Base-by-base conservation (phyloP, 805 yeast genomes). In the Kockiozyma suomiensis region DNA sequence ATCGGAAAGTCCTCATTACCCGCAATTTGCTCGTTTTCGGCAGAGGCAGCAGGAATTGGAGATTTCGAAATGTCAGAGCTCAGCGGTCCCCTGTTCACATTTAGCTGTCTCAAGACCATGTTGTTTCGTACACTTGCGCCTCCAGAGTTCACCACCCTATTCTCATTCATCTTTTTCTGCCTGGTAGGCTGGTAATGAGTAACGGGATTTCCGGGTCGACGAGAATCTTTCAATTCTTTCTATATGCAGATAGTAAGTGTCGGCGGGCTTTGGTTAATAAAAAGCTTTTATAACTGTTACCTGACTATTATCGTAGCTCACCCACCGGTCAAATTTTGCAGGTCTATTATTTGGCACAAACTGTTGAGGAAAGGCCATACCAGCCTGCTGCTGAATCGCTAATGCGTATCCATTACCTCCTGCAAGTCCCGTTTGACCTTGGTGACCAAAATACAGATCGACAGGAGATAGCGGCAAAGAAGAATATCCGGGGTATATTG, bases 401-500 rank as follows among this genome's bases (percentile, higher is more conserved):
- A 45, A 7, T 10, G 46, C 21, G n/a, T 59, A 41, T 12, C 23
- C 38, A 10, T 51, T 26, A 3, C 58, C 41, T 6, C 50, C 26
- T 10, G 17, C 42, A 15, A 42, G 21, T 28, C 55, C 62, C 3
- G 42, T 17, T 25, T 53, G 59, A 2, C 38, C 42, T 23, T 54
- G 50, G 8, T 46, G 46, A 3, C 35, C n/a, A 43, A 51, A 19
- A 40, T 42, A 54, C 48, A 50, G 17, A 19, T 56, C 60, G 38
- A 59, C 45, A 6, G 60, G 8, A 12, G 28, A 23, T 3, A 55
- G 10, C 19, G 52, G 47, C 15, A 48, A 37, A 10, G 61, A 48
- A n/a, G 46, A 33, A 21, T 50, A 51, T 3, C 62, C 62, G 13
- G 64, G 48, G 52, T 58, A 58, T 50, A 61, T 51, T 7, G 65